These are phyloP conservation scores for Phytophthora vignae DNA, from an alignment of 352 stramenopile species.

Conservation along the genomic window DNA sequence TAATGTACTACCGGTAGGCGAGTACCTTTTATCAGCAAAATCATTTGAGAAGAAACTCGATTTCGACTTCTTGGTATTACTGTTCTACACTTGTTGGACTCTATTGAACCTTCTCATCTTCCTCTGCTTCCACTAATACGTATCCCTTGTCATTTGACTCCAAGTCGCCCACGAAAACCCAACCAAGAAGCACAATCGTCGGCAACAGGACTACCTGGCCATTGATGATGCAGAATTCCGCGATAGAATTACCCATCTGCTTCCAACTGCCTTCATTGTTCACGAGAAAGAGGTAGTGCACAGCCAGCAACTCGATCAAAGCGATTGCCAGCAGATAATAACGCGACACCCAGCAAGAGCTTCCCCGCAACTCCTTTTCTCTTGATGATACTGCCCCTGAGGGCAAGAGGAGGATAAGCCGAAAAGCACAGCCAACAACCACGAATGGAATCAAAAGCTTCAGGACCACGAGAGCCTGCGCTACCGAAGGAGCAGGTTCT, in stretches of 20 bases:
- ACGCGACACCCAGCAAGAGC: constrained; percentile 29
- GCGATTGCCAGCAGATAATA: constrained; percentile 68
- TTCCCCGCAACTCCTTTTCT: constrained; percentile 15
- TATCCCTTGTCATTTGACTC: constrained; percentile 17
- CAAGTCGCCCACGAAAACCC: constrained; percentile 41
- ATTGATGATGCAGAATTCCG: constrained; percentile 84
- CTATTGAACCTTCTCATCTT: constrained; percentile 30
- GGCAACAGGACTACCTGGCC: constrained; percentile 75
- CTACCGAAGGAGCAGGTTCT: constrained; percentile 65
- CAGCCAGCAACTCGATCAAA: constrained; percentile 70
- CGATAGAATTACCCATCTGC: constrained; percentile 89
- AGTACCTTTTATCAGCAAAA: background rate
- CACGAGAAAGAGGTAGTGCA: constrained; percentile 84
- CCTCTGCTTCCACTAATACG: constrained; percentile 15
- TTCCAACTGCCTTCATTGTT: constrained; percentile 88
- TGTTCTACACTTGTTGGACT: background rate
- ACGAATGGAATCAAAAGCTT: constrained; percentile 84
- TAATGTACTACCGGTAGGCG: constrained; percentile 12
- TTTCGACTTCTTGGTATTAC: background rate
- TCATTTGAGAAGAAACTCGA: background rate
- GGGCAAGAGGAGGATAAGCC: constrained; percentile 50
- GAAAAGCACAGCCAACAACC: constrained; percentile 71
- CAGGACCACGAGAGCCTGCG: constrained; percentile 69
- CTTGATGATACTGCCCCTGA: constrained; percentile 14
- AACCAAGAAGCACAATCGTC: constrained; percentile 57